Evolutionary conservation across 805 yeast genomes (phyloP).

Genomic region (Kodamaea leandrae): DNA sequence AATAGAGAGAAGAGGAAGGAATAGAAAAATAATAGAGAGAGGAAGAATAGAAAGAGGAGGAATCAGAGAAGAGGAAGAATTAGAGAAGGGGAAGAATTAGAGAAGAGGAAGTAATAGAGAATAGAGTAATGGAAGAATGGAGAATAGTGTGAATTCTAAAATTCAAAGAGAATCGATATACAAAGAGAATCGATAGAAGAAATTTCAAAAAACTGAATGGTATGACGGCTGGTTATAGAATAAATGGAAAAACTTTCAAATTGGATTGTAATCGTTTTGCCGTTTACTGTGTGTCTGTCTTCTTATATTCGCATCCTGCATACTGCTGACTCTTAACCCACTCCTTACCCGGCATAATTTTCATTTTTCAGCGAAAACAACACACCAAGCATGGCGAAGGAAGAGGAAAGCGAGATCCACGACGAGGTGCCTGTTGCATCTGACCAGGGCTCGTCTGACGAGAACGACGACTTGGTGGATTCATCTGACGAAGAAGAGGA

Average conservation of each 20-base stretch:
- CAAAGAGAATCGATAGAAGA: too few species aligned
- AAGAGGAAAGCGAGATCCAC: constrained; percentile 38
- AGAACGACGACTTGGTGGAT: constrained; percentile 42
- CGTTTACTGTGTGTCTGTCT: too few species aligned
- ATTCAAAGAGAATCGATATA: too few species aligned
- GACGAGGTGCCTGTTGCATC: constrained; percentile 28
- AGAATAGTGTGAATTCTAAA: too few species aligned
- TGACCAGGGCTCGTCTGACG: constrained; percentile 18
- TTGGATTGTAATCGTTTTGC: too few species aligned
- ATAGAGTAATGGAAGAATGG: background rate
- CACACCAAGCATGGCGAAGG: constrained; percentile 16
- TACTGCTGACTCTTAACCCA: background rate
- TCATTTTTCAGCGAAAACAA: background rate
- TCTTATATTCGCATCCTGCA: too few species aligned
- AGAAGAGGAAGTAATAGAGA: background rate
- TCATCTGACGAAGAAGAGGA: constrained; percentile 88
- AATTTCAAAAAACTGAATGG: too few species aligned
- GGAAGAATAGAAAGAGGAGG: background rate
- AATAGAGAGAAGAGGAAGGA: constrained; percentile 44
- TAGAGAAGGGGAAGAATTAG: background rate
- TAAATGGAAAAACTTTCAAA: too few species aligned
- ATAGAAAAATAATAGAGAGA: background rate
- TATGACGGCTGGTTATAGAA: too few species aligned
- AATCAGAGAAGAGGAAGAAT: background rate
- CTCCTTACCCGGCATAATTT: background rate